Percentiles rank a stretch among this genome's conserved stretches.
Conservation (phyloP, 257 asterid species). For the Forsythia suspensa region DNA sequence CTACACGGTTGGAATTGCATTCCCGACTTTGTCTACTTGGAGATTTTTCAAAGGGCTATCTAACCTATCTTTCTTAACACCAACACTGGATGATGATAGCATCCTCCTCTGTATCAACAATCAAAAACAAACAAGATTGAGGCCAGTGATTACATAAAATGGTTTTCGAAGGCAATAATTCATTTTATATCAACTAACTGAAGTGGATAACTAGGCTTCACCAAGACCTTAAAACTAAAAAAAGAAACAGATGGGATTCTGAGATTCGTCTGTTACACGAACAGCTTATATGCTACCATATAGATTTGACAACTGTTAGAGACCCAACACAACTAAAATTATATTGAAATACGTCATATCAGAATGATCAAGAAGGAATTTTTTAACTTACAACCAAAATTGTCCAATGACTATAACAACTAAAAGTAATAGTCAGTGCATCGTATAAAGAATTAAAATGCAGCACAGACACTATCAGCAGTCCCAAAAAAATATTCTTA, state of each 20-base stretch:
- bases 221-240: neutral
- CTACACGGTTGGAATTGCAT: slow-evolving; percentile 14
- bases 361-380: neutral
- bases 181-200: neutral
- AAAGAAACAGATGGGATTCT: neutral
- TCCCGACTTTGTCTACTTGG: slow-evolving; percentile 13
- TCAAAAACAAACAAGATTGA: slow-evolving; percentile 6
- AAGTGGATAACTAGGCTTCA: neutral
- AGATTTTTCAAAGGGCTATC: slow-evolving; percentile 2
- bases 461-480: neutral
- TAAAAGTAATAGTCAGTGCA: neutral
- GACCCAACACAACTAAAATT: neutral
- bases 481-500: neutral
- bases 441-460: neutral
- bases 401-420: neutral
- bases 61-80: slow-evolving; percentile 22
- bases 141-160: neutral
- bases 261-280: neutral
- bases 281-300: neutral
- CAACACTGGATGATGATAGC: slow-evolving; percentile 36
- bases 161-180: neutral
- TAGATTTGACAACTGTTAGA: neutral
- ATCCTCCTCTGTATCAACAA: slow-evolving; percentile 58
- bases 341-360: neutral
- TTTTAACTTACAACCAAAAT: neutral